Evolutionary conservation across 768 basidiomycete species (phyloP).

Genomic region (Phlebiopsis gigantea): DNA sequence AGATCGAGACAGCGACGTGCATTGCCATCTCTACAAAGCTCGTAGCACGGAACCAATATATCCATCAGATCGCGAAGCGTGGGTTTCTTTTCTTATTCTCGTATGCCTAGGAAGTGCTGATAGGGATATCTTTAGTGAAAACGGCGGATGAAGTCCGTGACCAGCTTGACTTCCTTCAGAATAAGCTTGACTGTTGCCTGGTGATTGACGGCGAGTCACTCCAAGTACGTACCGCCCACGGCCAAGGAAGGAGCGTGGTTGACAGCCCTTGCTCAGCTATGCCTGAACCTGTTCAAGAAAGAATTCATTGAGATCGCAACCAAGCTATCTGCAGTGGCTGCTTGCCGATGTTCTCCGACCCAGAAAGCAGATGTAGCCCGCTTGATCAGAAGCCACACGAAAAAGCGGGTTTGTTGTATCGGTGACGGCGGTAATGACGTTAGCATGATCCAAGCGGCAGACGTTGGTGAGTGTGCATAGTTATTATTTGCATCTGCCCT

Average conservation of each 20-base stretch:
- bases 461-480: slow-evolving; percentile 69
- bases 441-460: slow-evolving; percentile 99
- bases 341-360: slow-evolving; percentile 96
- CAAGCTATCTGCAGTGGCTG: slow-evolving; percentile 92
- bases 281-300: slow-evolving; percentile 82
- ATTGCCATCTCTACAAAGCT: slow-evolving; percentile 97
- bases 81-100: slow-evolving; percentile 22
- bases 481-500: slow-evolving; percentile 13
- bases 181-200: slow-evolving; percentile 93
- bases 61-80: slow-evolving; percentile 95
- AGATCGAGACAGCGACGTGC: slow-evolving; percentile 97
- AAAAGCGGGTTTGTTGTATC: slow-evolving; percentile 96
- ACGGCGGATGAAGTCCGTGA: slow-evolving; percentile 78
- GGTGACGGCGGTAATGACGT: slow-evolving; percentile 99
- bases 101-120: neutral
- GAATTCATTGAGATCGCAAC: slow-evolving; percentile 97
- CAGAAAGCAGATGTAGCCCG: slow-evolving; percentile 98
- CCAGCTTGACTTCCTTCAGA: slow-evolving; percentile 89
- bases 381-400: slow-evolving; percentile 83
- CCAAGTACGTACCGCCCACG: slow-evolving; percentile 46
- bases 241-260: neutral
- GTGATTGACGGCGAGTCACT: slow-evolving; percentile 98
- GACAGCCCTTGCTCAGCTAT: slow-evolving; percentile 53
- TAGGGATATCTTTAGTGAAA: slow-evolving; percentile 51
- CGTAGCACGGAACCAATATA: slow-evolving; percentile 94